Evolutionary conservation across 805 yeast genomes (phyloP), one percentile per base, ranked within the genome.

Genomic region (Zygosaccharomyces lentus): DNA sequence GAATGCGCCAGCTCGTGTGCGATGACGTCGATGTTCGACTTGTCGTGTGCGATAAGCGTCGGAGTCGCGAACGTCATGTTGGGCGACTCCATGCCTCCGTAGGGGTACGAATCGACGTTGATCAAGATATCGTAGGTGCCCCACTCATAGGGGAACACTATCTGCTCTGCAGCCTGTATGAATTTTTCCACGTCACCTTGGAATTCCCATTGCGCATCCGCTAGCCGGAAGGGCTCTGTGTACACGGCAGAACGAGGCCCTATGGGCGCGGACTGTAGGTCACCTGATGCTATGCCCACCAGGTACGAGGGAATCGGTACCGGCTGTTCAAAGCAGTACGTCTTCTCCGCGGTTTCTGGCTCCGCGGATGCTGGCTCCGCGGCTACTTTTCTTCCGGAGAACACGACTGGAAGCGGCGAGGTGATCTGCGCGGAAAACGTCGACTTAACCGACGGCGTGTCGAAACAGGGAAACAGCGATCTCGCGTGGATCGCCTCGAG

Each of bases 71-170:
- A 87, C 0, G 96, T 87, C 65, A 87, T 80, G 60, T 88, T 87
- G 49, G 96, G 95, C 60, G 87, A 87, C 68, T 89, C 96, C 96
- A 89, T 89, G 45, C 96, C 96, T 51, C 96, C 96, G 58, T 86
- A 89, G 2, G 96, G 95, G 67, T 77, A 78, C 2, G 80, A 78
- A 45, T 82, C 76, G 2, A 95, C 96, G 52, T 88, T 77, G 26
- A 89, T 81, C 34, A 89, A 72, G 25, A 87, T 84, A 59, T 88
- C 90, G 64, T 84, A 89, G 31, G 80, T 81, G 47, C 78, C 75
- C 96, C 96, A 89, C 59, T 87, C 93, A 65, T 89, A 89, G 2
- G 80, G 77, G 59, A 82, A 87, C 13, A 87, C 82, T 35, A 63
- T 57, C 21, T 74, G 69, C 65, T 89, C 96, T 8, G 96, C 95